These are phyloP conservation scores for Monilinia aucupariae DNA, from an alignment of 2,329 filamentous ascomycete species.

Conservation along the genomic window DNA sequence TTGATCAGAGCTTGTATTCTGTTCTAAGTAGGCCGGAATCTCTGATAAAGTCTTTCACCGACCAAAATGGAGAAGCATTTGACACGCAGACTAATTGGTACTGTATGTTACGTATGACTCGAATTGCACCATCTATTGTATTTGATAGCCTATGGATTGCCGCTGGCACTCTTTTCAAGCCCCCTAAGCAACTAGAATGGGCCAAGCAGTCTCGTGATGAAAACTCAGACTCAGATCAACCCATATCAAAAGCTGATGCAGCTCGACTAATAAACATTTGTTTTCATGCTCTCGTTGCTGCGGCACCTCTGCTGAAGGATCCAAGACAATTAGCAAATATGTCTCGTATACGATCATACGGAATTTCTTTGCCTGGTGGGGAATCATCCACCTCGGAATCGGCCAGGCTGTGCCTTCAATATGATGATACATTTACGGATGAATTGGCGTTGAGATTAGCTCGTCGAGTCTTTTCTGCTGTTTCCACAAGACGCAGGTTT, in stretches of 20 bases:
- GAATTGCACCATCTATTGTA: constrained; percentile 52
- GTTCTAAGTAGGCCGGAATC: constrained; percentile 54
- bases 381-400: constrained; percentile 45
- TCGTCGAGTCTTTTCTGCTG: constrained; percentile 52
- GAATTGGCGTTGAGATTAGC: constrained; percentile 55
- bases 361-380: constrained; percentile 42
- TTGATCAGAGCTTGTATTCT: constrained; percentile 60
- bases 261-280: constrained; percentile 46
- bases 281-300: constrained; percentile 56
- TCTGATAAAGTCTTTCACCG: constrained; percentile 52
- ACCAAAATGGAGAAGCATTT: constrained; percentile 44
- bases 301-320: constrained; percentile 42
- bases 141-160: constrained; percentile 62
- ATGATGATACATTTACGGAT: constrained; percentile 58
- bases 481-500: constrained; percentile 37
- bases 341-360: constrained; percentile 49
- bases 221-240: constrained; percentile 8
- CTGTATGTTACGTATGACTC: constrained; percentile 55
- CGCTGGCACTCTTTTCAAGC: constrained; percentile 52
- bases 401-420: constrained; percentile 49
- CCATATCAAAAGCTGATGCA: constrained; percentile 31
- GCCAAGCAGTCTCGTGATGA: constrained; percentile 21
- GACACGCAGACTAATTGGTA: constrained; percentile 60
- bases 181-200: constrained; percentile 39
- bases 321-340: constrained; percentile 47